Conservation (phyloP, 176 grass and related monocot genomes). For the Themeda triandra region DNA sequence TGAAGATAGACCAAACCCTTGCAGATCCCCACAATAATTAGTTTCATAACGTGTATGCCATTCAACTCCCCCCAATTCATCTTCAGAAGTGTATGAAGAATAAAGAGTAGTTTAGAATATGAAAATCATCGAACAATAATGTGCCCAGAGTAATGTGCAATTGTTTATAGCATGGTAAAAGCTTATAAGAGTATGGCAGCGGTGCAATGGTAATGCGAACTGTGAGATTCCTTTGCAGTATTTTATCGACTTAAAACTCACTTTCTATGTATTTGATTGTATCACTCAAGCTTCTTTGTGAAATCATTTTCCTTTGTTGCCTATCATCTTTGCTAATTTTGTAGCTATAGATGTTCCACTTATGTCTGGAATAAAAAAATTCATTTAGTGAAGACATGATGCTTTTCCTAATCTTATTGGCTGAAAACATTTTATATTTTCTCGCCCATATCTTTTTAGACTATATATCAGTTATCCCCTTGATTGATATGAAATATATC, state of each 20-base stretch:
- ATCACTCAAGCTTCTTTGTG: not conserved
- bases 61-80: no score
- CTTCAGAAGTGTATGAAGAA: no score
- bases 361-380: not conserved
- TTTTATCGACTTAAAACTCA: constrained; percentile 8
- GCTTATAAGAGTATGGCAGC: not conserved
- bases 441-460: not conserved
- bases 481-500: constrained; percentile 26
- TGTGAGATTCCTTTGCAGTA: not conserved
- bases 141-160: no score
- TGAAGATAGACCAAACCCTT: no score
- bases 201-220: constrained; percentile 1
- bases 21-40: no score
- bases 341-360: not conserved
- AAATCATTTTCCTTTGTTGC: not conserved
- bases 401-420: not conserved
- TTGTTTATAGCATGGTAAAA: not conserved
- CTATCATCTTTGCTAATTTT: not conserved
- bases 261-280: constrained; percentile 5
- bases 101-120: no score
- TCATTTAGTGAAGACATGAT: not conserved
- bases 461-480: not conserved
- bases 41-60: no score
- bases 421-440: not conserved
- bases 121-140: no score